Evolutionary conservation across 139 green algal species (phyloP), one percentile per base, ranked within the genome.

Genomic region (Spirogloea muscicola): DNA sequence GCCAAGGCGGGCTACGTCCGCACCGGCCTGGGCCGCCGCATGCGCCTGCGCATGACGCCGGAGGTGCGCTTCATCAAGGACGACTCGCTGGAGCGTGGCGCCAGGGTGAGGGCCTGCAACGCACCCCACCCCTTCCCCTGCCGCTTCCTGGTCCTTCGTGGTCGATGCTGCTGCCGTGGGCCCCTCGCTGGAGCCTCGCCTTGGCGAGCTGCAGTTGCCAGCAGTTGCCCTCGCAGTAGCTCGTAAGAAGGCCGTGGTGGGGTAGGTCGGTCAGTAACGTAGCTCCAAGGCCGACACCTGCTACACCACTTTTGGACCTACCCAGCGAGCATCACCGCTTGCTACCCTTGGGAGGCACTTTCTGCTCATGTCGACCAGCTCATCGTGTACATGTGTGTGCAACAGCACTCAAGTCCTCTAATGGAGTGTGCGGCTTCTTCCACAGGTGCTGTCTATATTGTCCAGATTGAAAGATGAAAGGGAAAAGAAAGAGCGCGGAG

Each of bases 31-130:
- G 91, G 88, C 0, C 76, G 82, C 60, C 66, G 82, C 2, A 81
- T 95, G 55, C 69, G 81, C 37, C 81, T 97, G 67, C 84, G 93
- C 3, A 75, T 95, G 9, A 91, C 84, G 0, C 92, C 93, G 2
- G 92, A 97, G 69, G 86, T 95, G 44, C 65, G 92, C 1, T 96
- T 97, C 70, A 76, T 96, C 33, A 75, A 87, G 38, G 91, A 97
- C 58, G 89, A 97, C 49, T 84, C 86, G 0, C 73, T 92, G 27
- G 79, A 84, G 58, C 65, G 79, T 1, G 79, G 78, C 31, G 66
- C 40, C 10, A 5, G 41, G 60, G 72, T 80, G 33, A 46, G 72
- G 33, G 25, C 1, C 9, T 25, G n/a, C 48, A 16, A n/a, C 48
- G n/a, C 48, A 2, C 48, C 48, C 48, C 48, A n/a, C 48, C 48